phyloP scores from a whole-genome alignment of 257 asterid species.

The Orobanche coerulescens region DNA sequence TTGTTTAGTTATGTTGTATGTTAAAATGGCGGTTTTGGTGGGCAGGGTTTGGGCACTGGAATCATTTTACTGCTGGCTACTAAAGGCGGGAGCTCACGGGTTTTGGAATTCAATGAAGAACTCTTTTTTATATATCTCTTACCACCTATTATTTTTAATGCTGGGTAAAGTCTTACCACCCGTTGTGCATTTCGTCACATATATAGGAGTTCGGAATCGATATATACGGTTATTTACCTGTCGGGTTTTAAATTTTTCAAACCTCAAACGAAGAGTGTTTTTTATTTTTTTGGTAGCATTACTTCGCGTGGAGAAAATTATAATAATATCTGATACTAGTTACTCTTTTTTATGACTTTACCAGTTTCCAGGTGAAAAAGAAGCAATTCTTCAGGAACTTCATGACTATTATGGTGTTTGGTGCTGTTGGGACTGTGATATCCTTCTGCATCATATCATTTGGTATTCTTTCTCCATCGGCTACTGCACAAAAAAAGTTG shows the following conservation, averaged over 20 bases:
- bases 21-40: not conserved
- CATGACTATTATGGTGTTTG: constrained; percentile 51
- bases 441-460: constrained; percentile 61
- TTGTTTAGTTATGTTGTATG: not conserved
- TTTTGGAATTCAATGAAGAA: constrained; percentile 57
- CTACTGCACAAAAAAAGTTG: not conserved
- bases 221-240: not conserved
- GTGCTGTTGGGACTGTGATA: constrained; percentile 65
- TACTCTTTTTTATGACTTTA: not conserved
- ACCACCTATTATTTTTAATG: constrained; percentile 85
- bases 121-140: constrained; percentile 69
- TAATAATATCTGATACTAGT: not conserved
- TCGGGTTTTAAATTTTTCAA: not conserved
- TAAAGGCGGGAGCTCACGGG: constrained; percentile 45
- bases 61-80: constrained; percentile 34
- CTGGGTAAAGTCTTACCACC: constrained; percentile 42
- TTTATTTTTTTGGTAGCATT: not conserved
- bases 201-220: not conserved
- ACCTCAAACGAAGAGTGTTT: too few relatives aligned
- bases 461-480: constrained; percentile 33
- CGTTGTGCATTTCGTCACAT: not conserved
- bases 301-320: not conserved
- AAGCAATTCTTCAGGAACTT: constrained; percentile 65
- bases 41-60: constrained; percentile 63
- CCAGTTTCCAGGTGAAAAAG: constrained; percentile 78